Conservation (phyloP, 2,329 filamentous ascomycete species). For the Cladorrhinum sp. region DNA sequence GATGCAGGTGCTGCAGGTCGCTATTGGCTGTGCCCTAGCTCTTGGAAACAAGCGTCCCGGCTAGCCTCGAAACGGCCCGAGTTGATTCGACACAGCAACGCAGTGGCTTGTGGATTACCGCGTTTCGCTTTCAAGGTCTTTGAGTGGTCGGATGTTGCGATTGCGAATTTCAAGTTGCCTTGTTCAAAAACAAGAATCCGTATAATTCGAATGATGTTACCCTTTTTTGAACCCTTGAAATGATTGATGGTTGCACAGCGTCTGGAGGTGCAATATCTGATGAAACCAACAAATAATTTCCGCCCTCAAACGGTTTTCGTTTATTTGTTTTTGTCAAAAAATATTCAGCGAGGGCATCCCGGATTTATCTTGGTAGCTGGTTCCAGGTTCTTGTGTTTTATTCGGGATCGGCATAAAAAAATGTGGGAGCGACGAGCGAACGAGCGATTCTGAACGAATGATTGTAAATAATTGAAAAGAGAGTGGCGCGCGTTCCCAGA, state of each 20-base stretch:
- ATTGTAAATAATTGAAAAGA: neutral
- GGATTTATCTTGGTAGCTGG: neutral
- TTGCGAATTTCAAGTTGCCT: neutral
- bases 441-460: slow-evolving; percentile 4
- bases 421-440: slow-evolving; percentile 4
- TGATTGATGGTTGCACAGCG: neutral
- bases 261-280: neutral
- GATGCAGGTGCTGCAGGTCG: slow-evolving; percentile 19
- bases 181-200: neutral
- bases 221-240: too few species aligned
- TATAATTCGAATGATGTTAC: neutral
- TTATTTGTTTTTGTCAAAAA: neutral
- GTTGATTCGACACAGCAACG: slow-evolving; percentile 14
- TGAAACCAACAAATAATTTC: neutral
- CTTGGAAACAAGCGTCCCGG: slow-evolving; percentile 17
- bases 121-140: neutral
- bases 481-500: neutral
- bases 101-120: neutral
- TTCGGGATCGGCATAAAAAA: slow-evolving; percentile 5
- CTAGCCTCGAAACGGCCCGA: slow-evolving; percentile 16
- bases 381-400: neutral
- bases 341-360: neutral
- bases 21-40: slow-evolving; percentile 19
- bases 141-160: neutral
- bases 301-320: neutral